These are phyloP conservation scores for Stephanodiscus minutulus DNA, from an alignment of 108 stramenopile genomes.

Conservation along the genomic window DNA sequence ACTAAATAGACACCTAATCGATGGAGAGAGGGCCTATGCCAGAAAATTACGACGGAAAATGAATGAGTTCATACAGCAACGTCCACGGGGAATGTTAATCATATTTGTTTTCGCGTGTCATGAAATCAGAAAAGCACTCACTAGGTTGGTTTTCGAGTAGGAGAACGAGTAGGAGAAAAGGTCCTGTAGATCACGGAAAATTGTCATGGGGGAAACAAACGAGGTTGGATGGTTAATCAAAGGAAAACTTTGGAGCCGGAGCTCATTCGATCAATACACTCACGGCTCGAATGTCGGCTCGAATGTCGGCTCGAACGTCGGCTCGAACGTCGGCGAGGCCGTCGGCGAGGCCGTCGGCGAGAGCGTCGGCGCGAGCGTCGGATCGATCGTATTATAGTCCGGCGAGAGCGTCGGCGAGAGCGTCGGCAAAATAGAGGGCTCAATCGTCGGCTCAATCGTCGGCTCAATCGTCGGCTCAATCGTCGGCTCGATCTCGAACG, in stretches of 20 bases:
- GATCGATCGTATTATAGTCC: constrained; percentile 8
- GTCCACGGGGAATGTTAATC: too few species aligned
- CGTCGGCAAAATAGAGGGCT: neutral
- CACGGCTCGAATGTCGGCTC: constrained; percentile 14
- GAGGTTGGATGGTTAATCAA: neutral
- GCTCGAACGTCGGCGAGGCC: constrained; percentile 9
- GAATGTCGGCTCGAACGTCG: constrained; percentile 13
- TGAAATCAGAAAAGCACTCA: too few species aligned
- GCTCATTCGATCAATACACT: neutral
- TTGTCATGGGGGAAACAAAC: constrained; percentile 3
- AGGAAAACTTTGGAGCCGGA: neutral
- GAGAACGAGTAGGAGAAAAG: constrained; percentile 7
- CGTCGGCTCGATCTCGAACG: neutral
- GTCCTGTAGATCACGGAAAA: neutral
- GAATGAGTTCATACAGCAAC: too few species aligned
- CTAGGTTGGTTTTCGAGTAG: too few species aligned
- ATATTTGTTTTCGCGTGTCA: too few species aligned
- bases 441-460: neutral
- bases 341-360: constrained; percentile 20
- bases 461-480: neutral
- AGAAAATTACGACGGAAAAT: too few species aligned
- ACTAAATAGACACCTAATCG: too few species aligned
- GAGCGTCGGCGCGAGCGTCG: constrained; percentile 15
- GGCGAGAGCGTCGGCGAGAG: neutral
- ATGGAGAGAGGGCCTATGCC: too few species aligned